Percentiles rank a stretch among this genome's conserved stretches.
Evolutionary conservation across 2,329 filamentous ascomycete genomes (phyloP).

Genomic region (Nigrograna mackinnonii): DNA sequence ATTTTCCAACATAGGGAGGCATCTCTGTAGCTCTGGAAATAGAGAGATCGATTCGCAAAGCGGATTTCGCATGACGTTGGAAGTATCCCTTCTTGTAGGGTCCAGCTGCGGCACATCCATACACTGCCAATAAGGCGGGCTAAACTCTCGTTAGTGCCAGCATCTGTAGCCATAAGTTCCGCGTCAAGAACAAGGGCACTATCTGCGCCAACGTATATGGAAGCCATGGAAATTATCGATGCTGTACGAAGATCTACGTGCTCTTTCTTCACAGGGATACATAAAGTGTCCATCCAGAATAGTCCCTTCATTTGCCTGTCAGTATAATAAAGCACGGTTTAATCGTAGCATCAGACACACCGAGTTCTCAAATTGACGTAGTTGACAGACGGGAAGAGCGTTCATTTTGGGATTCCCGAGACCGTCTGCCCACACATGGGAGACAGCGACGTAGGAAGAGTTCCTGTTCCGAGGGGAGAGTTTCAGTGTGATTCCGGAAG

Average conservation of each 20-base stretch:
- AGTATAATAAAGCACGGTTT: too few species aligned
- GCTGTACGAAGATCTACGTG: not conserved
- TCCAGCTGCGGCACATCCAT: constrained; percentile 1
- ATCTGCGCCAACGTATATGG: not conserved
- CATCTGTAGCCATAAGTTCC: not conserved
- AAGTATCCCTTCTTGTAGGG: not conserved
- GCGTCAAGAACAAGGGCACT: not conserved
- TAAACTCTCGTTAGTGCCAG: not conserved
- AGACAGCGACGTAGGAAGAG: constrained; percentile 1
- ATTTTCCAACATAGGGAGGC: too few species aligned
- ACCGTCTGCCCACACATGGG: constrained; percentile 1
- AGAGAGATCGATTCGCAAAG: too few species aligned
- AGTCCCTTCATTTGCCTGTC: not conserved
- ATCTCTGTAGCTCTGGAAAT: too few species aligned
- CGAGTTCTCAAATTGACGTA: not conserved
- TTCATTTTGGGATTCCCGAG: constrained; percentile 1
- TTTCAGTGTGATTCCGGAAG: too few species aligned
- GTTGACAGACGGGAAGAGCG: not conserved
- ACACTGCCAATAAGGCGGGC: constrained; percentile 1
- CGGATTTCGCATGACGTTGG: too few species aligned
- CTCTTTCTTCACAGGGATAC: not conserved
- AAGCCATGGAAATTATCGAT: not conserved
- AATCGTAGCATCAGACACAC: too few species aligned
- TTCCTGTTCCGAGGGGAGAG: too few species aligned
- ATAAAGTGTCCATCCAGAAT: not conserved